Evolutionary conservation across 1,139 yeast genomes (phyloP).

Genomic region (Trichomonascaceae sp.): DNA sequence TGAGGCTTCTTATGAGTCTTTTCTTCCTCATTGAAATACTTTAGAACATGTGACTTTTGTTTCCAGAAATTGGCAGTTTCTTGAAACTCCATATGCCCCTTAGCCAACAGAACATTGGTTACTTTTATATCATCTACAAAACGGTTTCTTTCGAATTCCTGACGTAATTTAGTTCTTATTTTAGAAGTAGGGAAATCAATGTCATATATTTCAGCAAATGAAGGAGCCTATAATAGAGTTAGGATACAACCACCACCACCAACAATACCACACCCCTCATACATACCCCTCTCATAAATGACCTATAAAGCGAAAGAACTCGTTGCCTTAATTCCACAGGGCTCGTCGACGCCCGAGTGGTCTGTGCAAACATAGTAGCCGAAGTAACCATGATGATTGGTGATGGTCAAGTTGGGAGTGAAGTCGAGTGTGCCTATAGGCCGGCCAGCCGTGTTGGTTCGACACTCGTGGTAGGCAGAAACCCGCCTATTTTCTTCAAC

Average conservation of each 20-base stretch:
- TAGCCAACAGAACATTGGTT: slow-evolving; percentile 62
- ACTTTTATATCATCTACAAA: slow-evolving; percentile 61
- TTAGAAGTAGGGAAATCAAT: slow-evolving; percentile 77
- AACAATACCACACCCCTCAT: background rate
- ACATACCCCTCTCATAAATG: slow-evolving; percentile 51
- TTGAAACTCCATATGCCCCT: slow-evolving; percentile 89
- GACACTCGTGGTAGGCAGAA: too few species aligned
- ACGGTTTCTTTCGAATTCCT: slow-evolving; percentile 82
- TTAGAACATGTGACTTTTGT: slow-evolving; percentile 76
- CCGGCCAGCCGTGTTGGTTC: too few species aligned
- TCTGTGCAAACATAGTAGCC: slow-evolving; percentile 80
- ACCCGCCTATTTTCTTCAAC: too few species aligned
- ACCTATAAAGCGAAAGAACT: slow-evolving; percentile 67
- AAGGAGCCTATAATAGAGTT: slow-evolving; percentile 36
- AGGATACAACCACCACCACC: background rate
- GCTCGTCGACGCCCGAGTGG: slow-evolving; percentile 63
- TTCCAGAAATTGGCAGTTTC: slow-evolving; percentile 89
- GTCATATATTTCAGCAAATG: slow-evolving; percentile 57
- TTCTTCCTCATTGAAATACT: slow-evolving; percentile 68
- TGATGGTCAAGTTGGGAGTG: background rate
- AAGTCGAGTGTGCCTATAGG: background rate
- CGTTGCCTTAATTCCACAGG: slow-evolving; percentile 58
- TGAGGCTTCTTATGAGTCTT: slow-evolving; percentile 27
- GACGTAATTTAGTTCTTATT: slow-evolving; percentile 79
- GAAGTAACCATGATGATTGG: slow-evolving; percentile 7